Evolutionary conservation across 331 rosid genomes (phyloP).

Genomic region (Quercus lobata): DNA sequence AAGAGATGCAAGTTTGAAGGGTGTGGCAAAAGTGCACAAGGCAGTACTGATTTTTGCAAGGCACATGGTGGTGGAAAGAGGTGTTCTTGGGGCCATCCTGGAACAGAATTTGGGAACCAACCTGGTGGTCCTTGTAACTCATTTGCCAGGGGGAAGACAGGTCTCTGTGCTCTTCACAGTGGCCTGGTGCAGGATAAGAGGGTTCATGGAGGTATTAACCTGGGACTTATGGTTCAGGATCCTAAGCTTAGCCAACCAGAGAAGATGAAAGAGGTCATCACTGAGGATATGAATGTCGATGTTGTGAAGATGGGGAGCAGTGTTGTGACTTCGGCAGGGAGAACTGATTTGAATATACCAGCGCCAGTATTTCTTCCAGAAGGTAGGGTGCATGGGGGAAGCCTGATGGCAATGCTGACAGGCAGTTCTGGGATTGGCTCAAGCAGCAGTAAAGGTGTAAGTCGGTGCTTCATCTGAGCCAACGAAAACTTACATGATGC

Average conservation of each 20-base stretch:
- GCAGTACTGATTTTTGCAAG: constrained; percentile 93
- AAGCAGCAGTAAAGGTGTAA: constrained; percentile 26
- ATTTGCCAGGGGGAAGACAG: constrained; percentile 86
- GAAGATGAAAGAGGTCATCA: constrained; percentile 35
- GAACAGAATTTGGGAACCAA: constrained; percentile 53
- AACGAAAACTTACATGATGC: constrained; percentile 28
- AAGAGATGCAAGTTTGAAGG: constrained; percentile 83
- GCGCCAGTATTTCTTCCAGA: constrained; percentile 50
- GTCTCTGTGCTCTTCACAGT: constrained; percentile 84
- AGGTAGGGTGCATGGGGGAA: constrained; percentile 96
- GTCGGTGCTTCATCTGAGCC: constrained; percentile 34
- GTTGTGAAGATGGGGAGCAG: constrained; percentile 25
- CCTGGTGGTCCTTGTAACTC: constrained; percentile 70
- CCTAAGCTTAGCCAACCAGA: constrained; percentile 39
- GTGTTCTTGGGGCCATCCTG: constrained; percentile 93
- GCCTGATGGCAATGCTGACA: constrained; percentile 68
- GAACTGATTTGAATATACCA: constrained; percentile 3
- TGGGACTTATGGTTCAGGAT: constrained; percentile 56
- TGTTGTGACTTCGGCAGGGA: neutral
- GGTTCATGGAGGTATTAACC: constrained; percentile 86
- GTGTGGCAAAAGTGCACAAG: constrained; percentile 97
- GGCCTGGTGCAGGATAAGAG: constrained; percentile 86
- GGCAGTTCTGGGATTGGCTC: constrained; percentile 31
- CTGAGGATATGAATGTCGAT: constrained; percentile 47
- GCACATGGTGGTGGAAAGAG: constrained; percentile 99